Conservation (phyloP, 139 green algal genomes). For the Picochlorum sp. region DNA sequence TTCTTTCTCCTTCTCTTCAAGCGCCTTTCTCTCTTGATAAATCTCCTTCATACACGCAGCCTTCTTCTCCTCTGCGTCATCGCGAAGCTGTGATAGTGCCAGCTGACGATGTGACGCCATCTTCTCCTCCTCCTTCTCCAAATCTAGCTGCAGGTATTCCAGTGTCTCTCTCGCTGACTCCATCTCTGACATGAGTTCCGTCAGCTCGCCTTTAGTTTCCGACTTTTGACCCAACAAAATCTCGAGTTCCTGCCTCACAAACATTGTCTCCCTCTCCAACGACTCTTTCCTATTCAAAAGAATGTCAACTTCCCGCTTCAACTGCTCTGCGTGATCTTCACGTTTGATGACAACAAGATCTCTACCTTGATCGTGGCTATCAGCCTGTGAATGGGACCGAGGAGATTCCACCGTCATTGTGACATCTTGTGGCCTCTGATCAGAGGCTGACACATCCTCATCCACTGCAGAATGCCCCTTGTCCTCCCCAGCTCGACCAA, state of each 20-base stretch:
- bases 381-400: no score
- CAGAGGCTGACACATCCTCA: no score
- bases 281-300: neutral
- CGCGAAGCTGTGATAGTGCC: neutral
- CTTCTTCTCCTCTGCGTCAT: neutral
- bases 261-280: neutral
- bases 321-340: neutral
- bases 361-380: no score
- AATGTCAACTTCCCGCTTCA: neutral
- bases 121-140: neutral
- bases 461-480: no score
- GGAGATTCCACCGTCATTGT: no score
- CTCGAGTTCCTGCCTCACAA: neutral
- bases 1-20: no score
- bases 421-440: no score
- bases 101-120: neutral
- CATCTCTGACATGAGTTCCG: neutral
- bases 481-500: no score
- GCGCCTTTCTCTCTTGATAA: no score
- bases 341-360: neutral
- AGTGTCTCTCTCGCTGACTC: neutral
- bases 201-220: neutral
- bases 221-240: neutral
- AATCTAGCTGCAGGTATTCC: neutral
- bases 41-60: neutral